Evolutionary conservation across 1,284 basidiomycete genomes (phyloP), one percentile per base, ranked within the genome.

Genomic region (Tranzscheliella williamsii): DNA sequence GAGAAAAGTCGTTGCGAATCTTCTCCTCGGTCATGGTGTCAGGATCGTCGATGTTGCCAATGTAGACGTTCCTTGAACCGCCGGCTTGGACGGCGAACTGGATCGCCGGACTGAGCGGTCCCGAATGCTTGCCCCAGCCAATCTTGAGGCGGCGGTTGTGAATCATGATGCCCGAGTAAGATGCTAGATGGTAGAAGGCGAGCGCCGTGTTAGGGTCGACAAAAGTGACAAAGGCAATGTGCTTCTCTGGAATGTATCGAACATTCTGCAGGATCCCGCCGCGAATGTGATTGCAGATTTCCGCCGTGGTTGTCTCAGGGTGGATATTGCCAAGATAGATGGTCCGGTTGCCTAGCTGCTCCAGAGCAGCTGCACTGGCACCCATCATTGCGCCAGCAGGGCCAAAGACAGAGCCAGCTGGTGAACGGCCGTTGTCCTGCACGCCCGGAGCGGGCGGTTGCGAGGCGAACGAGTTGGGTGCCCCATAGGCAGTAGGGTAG

Each of bases 201-300:
- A 76, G 51, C 30, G 74, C 74, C 15, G 74, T 56, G 33, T 76
- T 74, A 6, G 70, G 49, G 38, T 76, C 74, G 21, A 75, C 64
- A 49, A 76, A 76, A 12, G 73, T 76, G 31, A 76, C 70, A 43
- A 76, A 76, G 0, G 74, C 71, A 39, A 76, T 76, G 52, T 76
- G 74, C 52, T 72, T 68, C 38, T 76, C 73, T 7, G 72, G 56
- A 42, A 76, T 72, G 47, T 68, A 73, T 16, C 73, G 69, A 30
- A 76, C 60, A 37, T 67, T 72, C 46, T 76, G 73, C 44, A 76
- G 44, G 34, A 76, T 72, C 17, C 74, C 74, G 21, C 74, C 74
- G 5, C 74, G 73, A 27, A 76, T 72, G 52, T 75, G 73, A 61
- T 76, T 76, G 66, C 74, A 76, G 48, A 76, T 76, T 54, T 76